Conservation (phyloP, 106 monocot species). For the Platanthera guangdongensis region DNA sequence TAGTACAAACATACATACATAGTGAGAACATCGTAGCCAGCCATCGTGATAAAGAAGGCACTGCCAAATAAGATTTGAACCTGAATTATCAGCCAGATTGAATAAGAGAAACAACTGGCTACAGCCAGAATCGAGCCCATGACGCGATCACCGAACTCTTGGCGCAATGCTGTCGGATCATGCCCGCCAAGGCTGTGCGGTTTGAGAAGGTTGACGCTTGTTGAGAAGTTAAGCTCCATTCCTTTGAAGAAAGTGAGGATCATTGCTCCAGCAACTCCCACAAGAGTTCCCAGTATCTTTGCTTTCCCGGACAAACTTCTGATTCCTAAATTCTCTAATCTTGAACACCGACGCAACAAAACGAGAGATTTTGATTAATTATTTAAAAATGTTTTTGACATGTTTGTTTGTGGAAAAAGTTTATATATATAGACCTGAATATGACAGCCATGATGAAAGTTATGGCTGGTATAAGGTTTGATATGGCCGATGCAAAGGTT, state of each 20-base stretch:
- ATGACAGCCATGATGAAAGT: conserved; percentile 23
- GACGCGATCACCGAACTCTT: conserved; percentile 19
- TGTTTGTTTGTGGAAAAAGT: neutral
- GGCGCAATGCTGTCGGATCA: neutral
- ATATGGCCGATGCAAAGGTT: conserved; percentile 21
- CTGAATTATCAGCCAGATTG: conserved; percentile 76
- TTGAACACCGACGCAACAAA: conserved; percentile 3
- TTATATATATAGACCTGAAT: conserved; percentile 6
- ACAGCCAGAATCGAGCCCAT: conserved; percentile 44
- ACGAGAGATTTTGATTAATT: neutral
- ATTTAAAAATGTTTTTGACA: neutral
- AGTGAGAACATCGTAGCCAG: neutral
- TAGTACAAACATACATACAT: neutral
- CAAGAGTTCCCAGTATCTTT: conserved; percentile 56
- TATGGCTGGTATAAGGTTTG: conserved; percentile 22
- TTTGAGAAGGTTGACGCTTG: conserved; percentile 25
- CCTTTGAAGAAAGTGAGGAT: conserved; percentile 81
- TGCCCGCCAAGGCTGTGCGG: neutral
- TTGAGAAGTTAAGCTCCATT: conserved; percentile 33
- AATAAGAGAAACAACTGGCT: conserved; percentile 49
- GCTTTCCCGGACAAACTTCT: conserved; percentile 30
- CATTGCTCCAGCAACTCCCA: conserved; percentile 80
- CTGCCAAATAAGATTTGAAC: conserved; percentile 21
- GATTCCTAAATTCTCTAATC: conserved; percentile 47
- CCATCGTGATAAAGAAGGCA: neutral